Evolutionary conservation across 1,139 yeast species (phyloP), one percentile per base, ranked within the genome.

Genomic region (Saccharomyces hybrid): DNA sequence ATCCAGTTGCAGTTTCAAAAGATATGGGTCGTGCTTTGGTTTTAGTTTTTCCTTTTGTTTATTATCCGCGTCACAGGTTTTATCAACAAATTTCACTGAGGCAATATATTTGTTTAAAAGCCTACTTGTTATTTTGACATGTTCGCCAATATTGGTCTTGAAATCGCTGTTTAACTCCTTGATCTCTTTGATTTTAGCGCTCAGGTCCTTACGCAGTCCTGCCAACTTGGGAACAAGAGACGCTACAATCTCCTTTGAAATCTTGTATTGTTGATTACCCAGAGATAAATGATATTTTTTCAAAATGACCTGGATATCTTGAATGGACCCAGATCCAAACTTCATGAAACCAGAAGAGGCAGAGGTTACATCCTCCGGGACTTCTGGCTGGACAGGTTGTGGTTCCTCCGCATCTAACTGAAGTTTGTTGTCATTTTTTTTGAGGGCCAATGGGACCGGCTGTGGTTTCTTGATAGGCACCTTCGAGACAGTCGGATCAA

Each of bases 181-280:
- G 48, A 29, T 79, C 66, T 85, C 91, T 65, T 81, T 83, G 51
- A 84, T 81, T 59, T 86, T 84, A 47, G 76, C 75, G 47, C 78
- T 73, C 56, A 86, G 71, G 62, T 84, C 42, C 42, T 34, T 34
- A 14, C 42, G 42, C 19, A 34, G 75, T 58, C 82, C 87, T 61
- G 85, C 90, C 51, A 86, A 72, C 62, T 83, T 78, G 46, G 91
- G 91, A 27, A 85, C 76, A 29, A 85, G 74, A 41, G 77, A 74
- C 19, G 74, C 68, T 46, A 77, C 76, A 54, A 86, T 70, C 52
- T 84, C 88, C 60, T 79, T 81, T 51, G 82, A 77, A 0, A 87
- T 69, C 50, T 71, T 70, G 49, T 72, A 67, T 57, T 78, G 79
- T 54, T 72, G 78, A 47, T 69, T 73, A 3, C 76, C 73, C 46